A percentile compares a stretch with the other conserved stretches of the same genome.
phyloP scores from a whole-genome alignment of 148 eudicot genomes.

The Fallopia convolvulus region DNA sequence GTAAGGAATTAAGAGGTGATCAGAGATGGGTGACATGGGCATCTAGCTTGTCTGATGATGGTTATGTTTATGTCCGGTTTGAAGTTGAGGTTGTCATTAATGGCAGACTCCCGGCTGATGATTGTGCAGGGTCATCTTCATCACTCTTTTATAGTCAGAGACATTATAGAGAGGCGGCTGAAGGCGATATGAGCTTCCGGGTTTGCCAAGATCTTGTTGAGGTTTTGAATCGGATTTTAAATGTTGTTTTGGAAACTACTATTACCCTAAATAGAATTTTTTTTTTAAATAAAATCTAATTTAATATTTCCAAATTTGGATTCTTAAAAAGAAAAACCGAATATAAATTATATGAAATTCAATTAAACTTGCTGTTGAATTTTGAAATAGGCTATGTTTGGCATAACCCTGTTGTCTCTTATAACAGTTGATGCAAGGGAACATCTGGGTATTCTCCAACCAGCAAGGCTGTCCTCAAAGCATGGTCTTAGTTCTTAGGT shows the following conservation, averaged over 20 bases:
- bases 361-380: neutral
- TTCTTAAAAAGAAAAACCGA: neutral
- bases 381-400: neutral
- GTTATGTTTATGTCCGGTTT: slow-evolving; percentile 41
- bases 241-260: no score
- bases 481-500: slow-evolving; percentile 64
- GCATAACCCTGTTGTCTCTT: neutral
- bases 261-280: no score
- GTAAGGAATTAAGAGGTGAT: slow-evolving; percentile 44
- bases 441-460: slow-evolving; percentile 59
- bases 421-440: slow-evolving; percentile 82
- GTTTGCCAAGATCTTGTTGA: slow-evolving; percentile 73
- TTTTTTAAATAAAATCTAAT: no score
- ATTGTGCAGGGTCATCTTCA: slow-evolving; percentile 10
- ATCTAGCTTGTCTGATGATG: slow-evolving; percentile 40
- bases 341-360: neutral
- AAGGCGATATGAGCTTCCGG: slow-evolving; percentile 61
- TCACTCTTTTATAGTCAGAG: slow-evolving; percentile 23
- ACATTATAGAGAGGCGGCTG: slow-evolving; percentile 27
- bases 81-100: slow-evolving; percentile 44
- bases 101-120: slow-evolving; percentile 15
- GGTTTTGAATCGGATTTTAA: slow-evolving; percentile 22
- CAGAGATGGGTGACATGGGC: slow-evolving; percentile 56
- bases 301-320: no score
- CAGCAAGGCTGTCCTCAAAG: slow-evolving; percentile 62